Percentiles rank a stretch among this genome's conserved stretches.
These are phyloP conservation scores for Murraya paniculata DNA, from an alignment of 345 rosid genomes.

Conservation along the genomic window DNA sequence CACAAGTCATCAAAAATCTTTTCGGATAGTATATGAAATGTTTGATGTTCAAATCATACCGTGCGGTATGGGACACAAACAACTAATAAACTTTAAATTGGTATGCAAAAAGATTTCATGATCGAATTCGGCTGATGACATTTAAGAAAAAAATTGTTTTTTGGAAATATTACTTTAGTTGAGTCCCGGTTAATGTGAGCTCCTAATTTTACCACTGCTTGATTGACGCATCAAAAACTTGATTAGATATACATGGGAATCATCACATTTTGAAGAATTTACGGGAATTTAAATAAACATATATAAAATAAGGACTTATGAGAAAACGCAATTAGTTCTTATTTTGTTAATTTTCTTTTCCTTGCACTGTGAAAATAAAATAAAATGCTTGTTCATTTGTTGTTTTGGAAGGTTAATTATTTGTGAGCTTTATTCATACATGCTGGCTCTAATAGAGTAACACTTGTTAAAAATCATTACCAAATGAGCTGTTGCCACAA, in stretches of 20 bases:
- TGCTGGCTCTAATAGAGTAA: neutral
- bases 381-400: no score
- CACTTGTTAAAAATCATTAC: neutral
- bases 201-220: no score
- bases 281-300: neutral
- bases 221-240: no score
- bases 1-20: neutral
- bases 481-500: neutral
- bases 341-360: neutral
- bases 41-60: neutral
- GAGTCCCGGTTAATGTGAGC: no score
- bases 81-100: no score
- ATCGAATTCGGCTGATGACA: no score
- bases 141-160: no score
- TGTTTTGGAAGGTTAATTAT: neutral
- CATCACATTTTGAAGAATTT: neutral
- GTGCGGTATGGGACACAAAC: no score
- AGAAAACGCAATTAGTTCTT: neutral
- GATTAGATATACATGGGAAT: no score
- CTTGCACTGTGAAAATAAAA: neutral
- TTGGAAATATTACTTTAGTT: no score
- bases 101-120: neutral
- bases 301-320: neutral
- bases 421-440: neutral
- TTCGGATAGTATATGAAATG: neutral